Percentiles rank a stretch among this genome's conserved stretches.
Evolutionary conservation across 495 filamentous ascomycete species (phyloP).

Genomic region (Chaetomidium leptoderma): DNA sequence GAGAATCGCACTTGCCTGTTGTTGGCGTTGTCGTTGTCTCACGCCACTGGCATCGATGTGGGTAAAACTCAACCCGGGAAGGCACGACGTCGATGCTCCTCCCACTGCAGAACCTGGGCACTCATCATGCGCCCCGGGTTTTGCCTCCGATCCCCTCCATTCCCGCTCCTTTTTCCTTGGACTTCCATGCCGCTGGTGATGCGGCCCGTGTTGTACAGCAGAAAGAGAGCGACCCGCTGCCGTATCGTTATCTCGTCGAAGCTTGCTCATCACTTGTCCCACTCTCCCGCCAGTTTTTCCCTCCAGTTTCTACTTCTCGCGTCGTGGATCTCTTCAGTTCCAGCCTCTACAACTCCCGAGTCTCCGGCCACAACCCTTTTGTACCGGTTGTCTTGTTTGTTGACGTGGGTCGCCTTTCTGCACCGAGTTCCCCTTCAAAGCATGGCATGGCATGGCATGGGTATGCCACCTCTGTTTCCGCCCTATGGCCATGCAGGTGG

Average conservation of each 20-base stretch:
- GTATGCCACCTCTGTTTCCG: neutral
- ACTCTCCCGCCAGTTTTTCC: neutral
- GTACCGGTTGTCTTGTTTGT: no score
- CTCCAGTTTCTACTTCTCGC: neutral
- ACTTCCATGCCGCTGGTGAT: neutral
- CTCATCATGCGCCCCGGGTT: neutral
- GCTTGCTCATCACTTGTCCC: neutral
- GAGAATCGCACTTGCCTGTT: neutral
- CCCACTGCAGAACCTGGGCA: no score
- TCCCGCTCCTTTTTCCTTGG: neutral
- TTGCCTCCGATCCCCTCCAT: neutral
- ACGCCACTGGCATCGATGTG: neutral
- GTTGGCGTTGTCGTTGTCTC: no score
- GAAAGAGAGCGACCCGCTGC: neutral
- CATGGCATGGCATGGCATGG: neutral
- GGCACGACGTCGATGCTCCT: neutral
- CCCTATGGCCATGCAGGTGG: conserved; percentile 1
- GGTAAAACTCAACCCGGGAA: neutral
- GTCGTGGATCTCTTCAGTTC: no score
- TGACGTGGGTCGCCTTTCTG: neutral
- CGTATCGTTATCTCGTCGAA: neutral
- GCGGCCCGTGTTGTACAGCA: neutral
- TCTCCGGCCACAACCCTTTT: no score
- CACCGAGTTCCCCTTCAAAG: no score
- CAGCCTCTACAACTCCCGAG: no score